Base-by-base conservation (phyloP, 163 green algal species). In the Coccomyxa subellipsoidea region DNA sequence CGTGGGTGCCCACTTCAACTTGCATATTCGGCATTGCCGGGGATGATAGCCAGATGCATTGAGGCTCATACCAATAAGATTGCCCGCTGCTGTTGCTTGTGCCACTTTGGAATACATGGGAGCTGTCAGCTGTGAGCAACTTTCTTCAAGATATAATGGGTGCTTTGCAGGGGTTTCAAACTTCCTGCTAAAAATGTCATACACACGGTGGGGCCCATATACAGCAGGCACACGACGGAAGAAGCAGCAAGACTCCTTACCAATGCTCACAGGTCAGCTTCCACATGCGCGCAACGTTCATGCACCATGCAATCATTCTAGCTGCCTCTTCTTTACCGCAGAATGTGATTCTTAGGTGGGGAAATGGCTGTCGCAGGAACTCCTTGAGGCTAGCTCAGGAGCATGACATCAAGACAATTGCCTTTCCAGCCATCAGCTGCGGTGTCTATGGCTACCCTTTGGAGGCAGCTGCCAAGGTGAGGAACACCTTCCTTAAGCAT, bases 181-280 rank as follows among this genome's bases (percentile, higher is more conserved):
- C 86, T 97, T 38, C 85, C 87, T 9, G 90, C 87, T 18, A 82
- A 83, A 27, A 83, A 92, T 77, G 92, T 98, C 37, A 97, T 98
- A 38, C 94, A 98, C 85, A 96, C 94, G 0, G 94, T 97, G 53
- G 93, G 94, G 0, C 94, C 94, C 12, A 87, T 95, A 0, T 98
- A 96, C 82, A 76, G 84, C 31, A 78, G 36, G 9, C 78, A 84
- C 0, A 38, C 47, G 15, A 12, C 78, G 1, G 73, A 82, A 7
- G 80, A 84, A 15, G 94, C 90, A 6, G 89, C 83, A 25, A 88
- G 88, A 0, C 84, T 95, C 35, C 88, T 98, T 25, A 77, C 69
- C 4, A 80, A 66, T 7, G 91, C 93, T 0, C 96, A 96, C 90
- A 87, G 66, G 85, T 92, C 47, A 79, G 53, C 39, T 34, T 29